Evolutionary conservation across 306 rosid species (phyloP).

Genomic region (Sindora glabra): DNA sequence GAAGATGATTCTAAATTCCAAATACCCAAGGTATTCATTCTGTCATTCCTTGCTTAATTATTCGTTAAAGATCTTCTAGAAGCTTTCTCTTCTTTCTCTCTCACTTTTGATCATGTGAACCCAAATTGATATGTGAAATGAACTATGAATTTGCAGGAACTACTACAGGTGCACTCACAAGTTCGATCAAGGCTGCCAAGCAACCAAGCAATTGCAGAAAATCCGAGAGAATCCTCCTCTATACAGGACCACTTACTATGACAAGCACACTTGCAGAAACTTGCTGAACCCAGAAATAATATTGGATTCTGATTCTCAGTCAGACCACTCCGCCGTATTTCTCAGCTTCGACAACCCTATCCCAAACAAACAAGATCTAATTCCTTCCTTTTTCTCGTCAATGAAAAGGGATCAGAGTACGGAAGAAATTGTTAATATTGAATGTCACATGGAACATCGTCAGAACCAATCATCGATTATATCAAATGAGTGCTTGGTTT

Average conservation of each 20-base stretch:
- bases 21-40: slow-evolving; percentile 34
- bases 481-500: too few relatives aligned
- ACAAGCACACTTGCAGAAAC: slow-evolving; percentile 45
- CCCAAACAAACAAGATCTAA: neutral
- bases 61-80: too few relatives aligned
- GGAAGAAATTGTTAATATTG: too few relatives aligned
- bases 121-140: neutral
- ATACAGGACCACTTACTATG: slow-evolving; percentile 44
- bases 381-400: too few relatives aligned
- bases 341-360: slow-evolving; percentile 38
- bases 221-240: slow-evolving; percentile 43
- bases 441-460: too few relatives aligned
- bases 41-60: neutral
- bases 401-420: too few relatives aligned
- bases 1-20: slow-evolving; percentile 33
- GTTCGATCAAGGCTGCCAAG: slow-evolving; percentile 53
- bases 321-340: slow-evolving; percentile 16
- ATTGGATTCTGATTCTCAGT: slow-evolving; percentile 21
- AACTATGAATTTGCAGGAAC: slow-evolving; percentile 25
- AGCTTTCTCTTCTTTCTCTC: too few relatives aligned
- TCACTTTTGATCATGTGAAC: neutral
- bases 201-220: slow-evolving; percentile 67
- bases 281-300: slow-evolving; percentile 30
- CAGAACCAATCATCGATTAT: too few relatives aligned
- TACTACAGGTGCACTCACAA: slow-evolving; percentile 79